Base-by-base conservation (phyloP, 441 rosid species). In the Dalechampia spathulata region DNA sequence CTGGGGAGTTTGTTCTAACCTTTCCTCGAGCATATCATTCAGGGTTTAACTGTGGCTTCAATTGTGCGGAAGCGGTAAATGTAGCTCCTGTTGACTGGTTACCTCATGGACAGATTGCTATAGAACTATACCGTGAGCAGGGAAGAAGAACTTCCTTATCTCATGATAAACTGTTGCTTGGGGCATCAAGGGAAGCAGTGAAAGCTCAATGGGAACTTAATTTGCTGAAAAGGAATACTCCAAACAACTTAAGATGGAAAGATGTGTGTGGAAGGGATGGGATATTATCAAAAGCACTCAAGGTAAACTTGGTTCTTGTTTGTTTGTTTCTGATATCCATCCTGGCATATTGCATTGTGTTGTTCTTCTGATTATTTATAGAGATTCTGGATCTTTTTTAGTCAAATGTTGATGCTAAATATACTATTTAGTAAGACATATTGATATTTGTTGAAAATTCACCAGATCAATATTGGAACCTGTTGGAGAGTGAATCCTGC, bases 31-130 rank as follows among this genome's bases (percentile, higher is more conserved):
- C 99, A 57, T 95, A 88, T 75, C 98, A 95, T 88, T 75, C 98
- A 8, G 99, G 99, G 53, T 95, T 95, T 70, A 95, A 95, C 60
- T 72, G 75, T 66, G 99, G 99, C 58, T 95, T 95, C 75, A 95
- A 95, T 67, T 95, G 97, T 69, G 99, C 98, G 1, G 99, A 95
- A 74, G 99, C 99, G 36, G 99, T 95, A 48, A 95, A 95, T 74
- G 96, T 91, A 50, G 99, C 99, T 54, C 98, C 99, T 47, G 91
- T 90, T 68, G 99, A 95, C 62, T 95, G 99, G 99, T 71, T 90
- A 62, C 95, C 98, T 28, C 98, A 95, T 75, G 99, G 99, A 42
- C 97, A 86, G 78, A 74, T 72, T 75, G 97, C 99, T 60, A 74
- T 88, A 62, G 97, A 90, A 73, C 76, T 86, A 46, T 95, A 95